phyloP scores from a whole-genome alignment of 2,329 filamentous ascomycete genomes.

The Fusarium albosuccineum region DNA sequence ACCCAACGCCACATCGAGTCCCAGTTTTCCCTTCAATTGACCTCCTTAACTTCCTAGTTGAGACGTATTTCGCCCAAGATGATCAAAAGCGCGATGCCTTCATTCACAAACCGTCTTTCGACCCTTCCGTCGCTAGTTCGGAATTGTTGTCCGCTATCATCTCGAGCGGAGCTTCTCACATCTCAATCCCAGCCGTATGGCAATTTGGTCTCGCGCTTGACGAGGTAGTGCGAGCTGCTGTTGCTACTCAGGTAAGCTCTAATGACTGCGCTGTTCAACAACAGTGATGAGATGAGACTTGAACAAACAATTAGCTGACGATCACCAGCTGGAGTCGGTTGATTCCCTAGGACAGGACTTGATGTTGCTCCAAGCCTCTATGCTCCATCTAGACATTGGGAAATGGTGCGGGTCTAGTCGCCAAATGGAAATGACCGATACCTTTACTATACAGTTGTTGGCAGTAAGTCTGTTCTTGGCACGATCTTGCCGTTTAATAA shows the following conservation, averaged over 20 bases:
- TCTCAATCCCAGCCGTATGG: constrained; percentile 40
- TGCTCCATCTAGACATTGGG: constrained; percentile 42
- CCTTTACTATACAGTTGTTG: constrained; percentile 33
- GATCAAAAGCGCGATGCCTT: constrained; percentile 35
- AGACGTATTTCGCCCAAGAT: constrained; percentile 36
- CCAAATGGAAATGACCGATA: constrained; percentile 39
- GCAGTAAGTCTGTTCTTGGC: constrained; percentile 25
- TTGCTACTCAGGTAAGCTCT: constrained; percentile 35
- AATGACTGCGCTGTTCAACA: too few relatives aligned
- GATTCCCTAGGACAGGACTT: constrained; percentile 29
- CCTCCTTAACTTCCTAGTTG: constrained; percentile 36
- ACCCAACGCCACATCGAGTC: constrained; percentile 35
- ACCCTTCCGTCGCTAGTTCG: constrained; percentile 20
- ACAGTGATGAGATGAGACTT: neutral
- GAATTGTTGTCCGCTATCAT: constrained; percentile 41
- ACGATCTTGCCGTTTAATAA: neutral
- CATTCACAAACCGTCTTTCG: constrained; percentile 40
- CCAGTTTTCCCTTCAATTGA: constrained; percentile 43
- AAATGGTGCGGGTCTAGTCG: constrained; percentile 42
- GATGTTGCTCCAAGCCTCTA: constrained; percentile 40
- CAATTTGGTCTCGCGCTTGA: constrained; percentile 43
- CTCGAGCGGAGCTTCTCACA: constrained; percentile 38
- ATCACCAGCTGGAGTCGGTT: constrained; percentile 29
- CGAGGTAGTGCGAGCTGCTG: constrained; percentile 29
- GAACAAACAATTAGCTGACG: neutral